Base-by-base conservation (phyloP, 116 monocot species). In the Thalassia testudinum region DNA sequence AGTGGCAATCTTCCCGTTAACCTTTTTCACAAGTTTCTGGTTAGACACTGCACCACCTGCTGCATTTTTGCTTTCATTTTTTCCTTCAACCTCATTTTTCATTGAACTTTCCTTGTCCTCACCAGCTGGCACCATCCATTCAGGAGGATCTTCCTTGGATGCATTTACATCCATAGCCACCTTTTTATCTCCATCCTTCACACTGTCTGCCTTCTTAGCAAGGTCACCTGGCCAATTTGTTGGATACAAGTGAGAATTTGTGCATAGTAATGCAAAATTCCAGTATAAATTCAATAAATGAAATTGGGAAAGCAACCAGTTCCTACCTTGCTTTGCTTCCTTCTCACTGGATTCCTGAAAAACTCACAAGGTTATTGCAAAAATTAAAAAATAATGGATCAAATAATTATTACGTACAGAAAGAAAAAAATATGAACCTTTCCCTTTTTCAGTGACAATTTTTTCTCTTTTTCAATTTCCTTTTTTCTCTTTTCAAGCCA, bases 401-500 rank as follows among this genome's bases (percentile, higher is more conserved):
- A 13, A 38, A 38, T 38, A 7, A 38, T 38, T 38, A 38, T 38
- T 5, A 13, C 38, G n/a, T n/a, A n/a, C n/a, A n/a, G n/a, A n/a
- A n/a, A n/a, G n/a, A n/a, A n/a, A 55, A 38, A 54, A 27, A 14
- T 54, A 37, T 4, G 16, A 17, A 92, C 86, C 78, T 92, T 85
- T 14, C 74, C 74, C 29, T 77, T 62, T 66, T 74, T 79, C 21
- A 54, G 48, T 50, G 66, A 27, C n/a, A 60, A 50, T 48, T 47
- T 26, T 62, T 83, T 79, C 59, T 64, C 70, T 25, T 79, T 85
- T 26, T 37, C 63, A 52, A 43, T 53, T 29, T 57, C 17, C 14
- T 60, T 62, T 62, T 75, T 70, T 51, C 54, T 76, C 47, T 70
- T 62, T 10, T 71, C 62, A 63, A 85, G 58, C 85, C 78, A 95